Conservation (phyloP, 345 rosid species). For the Camelina sativa region DNA sequence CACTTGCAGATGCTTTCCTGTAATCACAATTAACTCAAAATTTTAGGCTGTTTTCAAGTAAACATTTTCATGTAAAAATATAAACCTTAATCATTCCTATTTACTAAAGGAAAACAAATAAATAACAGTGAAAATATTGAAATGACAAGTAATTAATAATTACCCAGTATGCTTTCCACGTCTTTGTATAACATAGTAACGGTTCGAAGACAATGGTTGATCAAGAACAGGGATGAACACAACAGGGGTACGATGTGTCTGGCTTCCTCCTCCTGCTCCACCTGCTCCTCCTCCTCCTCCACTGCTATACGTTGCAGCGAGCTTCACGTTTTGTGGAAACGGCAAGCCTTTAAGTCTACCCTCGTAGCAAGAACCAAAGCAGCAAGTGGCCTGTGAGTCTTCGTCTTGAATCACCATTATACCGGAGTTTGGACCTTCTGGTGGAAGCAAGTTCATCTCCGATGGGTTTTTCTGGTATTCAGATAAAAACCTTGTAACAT, state of each 20-base stretch:
- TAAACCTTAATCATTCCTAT: not conserved
- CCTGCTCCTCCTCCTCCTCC: slow-evolving; percentile 3
- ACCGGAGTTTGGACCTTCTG: slow-evolving; percentile 58
- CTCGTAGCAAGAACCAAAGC: slow-evolving; percentile 43
- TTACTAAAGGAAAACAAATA: not conserved
- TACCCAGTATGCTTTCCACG: slow-evolving; percentile 43
- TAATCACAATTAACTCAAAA: not conserved
- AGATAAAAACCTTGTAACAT: slow-evolving; percentile 42
- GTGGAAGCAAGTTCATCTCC: slow-evolving; percentile 15
- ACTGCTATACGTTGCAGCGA: not conserved
- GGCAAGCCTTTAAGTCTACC: slow-evolving; percentile 35
- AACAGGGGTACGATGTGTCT: slow-evolving; percentile 3
- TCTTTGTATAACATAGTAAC: slow-evolving; percentile 37
- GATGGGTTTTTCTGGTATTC: slow-evolving; percentile 46
- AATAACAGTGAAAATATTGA: not conserved
- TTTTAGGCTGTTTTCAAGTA: not conserved
- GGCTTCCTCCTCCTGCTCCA: not conserved
- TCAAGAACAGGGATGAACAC: slow-evolving; percentile 51
- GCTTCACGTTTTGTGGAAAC: slow-evolving; percentile 36
- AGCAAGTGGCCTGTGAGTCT: slow-evolving; percentile 39
- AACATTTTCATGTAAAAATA: not conserved
- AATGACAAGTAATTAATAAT: not conserved
- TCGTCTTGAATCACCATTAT: slow-evolving; percentile 45
- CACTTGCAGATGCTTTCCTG: slow-evolving; percentile 49
- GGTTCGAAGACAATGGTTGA: slow-evolving; percentile 53